phyloP scores from a whole-genome alignment of 2,329 filamentous ascomycete genomes.

The Biscogniauxia marginata region DNA sequence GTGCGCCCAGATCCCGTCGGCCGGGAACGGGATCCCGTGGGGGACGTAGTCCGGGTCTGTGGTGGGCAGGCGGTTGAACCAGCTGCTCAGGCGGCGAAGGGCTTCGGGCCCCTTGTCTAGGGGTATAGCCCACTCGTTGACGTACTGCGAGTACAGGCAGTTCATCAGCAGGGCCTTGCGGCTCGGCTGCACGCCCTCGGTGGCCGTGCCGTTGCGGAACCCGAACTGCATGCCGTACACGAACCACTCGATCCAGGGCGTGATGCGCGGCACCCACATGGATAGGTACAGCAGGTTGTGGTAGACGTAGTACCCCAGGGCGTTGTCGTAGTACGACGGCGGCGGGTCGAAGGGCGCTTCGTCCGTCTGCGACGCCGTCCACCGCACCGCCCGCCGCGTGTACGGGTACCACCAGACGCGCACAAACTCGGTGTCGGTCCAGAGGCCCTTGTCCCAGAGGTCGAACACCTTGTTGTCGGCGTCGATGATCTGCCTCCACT shows the following conservation, averaged over 20 bases:
- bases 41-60: slow-evolving; percentile 63
- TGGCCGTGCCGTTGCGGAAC: slow-evolving; percentile 68
- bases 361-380: slow-evolving; percentile 79
- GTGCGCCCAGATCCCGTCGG: slow-evolving; percentile 78
- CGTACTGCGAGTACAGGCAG: slow-evolving; percentile 96
- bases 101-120: slow-evolving; percentile 84
- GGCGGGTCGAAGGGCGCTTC: slow-evolving; percentile 59
- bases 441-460: slow-evolving; percentile 71
- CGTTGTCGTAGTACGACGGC: slow-evolving; percentile 76
- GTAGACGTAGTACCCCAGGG: slow-evolving; percentile 83
- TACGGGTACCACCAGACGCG: slow-evolving; percentile 98
- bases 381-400: slow-evolving; percentile 81
- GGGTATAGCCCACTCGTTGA: slow-evolving; percentile 97
- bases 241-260: slow-evolving; percentile 93
- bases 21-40: slow-evolving; percentile 75
- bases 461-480: slow-evolving; percentile 66
- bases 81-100: slow-evolving; percentile 76
- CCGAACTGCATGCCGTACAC: slow-evolving; percentile 98
- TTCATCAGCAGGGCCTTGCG: slow-evolving; percentile 87
- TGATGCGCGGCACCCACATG: slow-evolving; percentile 72
- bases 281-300: slow-evolving; percentile 84
- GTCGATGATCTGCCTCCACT: slow-evolving; percentile 80
- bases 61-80: slow-evolving; percentile 67
- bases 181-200: slow-evolving; percentile 76
- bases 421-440: slow-evolving; percentile 84